phyloP scores from a whole-genome alignment of 2,329 filamentous ascomycete species.

The Botryotinia convoluta region DNA sequence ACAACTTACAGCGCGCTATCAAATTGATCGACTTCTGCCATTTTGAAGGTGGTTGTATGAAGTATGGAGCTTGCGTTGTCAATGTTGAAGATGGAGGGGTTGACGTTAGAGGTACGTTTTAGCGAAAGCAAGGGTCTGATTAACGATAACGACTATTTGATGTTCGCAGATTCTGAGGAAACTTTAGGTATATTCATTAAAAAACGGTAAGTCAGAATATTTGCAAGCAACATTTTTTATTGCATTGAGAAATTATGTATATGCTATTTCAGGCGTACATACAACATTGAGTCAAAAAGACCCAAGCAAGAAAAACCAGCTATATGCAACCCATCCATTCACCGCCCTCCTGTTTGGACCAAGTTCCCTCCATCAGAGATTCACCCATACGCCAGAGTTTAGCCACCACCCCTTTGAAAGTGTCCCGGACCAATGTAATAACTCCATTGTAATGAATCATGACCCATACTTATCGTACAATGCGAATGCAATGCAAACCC shows the following conservation, averaged over 20 bases:
- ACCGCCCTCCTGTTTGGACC: background rate
- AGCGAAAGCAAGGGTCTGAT: constrained; percentile 19
- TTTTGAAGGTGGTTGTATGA: constrained; percentile 29
- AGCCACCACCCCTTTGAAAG: constrained; percentile 13
- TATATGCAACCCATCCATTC: constrained; percentile 15
- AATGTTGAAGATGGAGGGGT: constrained; percentile 18
- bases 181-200: too few species aligned
- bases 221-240: background rate
- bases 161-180: background rate
- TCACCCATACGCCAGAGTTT: constrained; percentile 19
- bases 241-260: constrained; percentile 8
- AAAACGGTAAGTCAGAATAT: background rate
- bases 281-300: constrained; percentile 7
- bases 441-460: constrained; percentile 19
- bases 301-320: constrained; percentile 10
- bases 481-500: constrained; percentile 19
- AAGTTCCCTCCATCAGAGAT: background rate
- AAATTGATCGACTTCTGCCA: constrained; percentile 39
- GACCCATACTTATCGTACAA: constrained; percentile 19
- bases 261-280: constrained; percentile 8
- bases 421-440: constrained; percentile 18
- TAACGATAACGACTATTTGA: background rate
- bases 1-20: constrained; percentile 39
- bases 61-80: constrained; percentile 19
- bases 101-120: constrained; percentile 18